These are phyloP conservation scores for Eucalyptus regnans DNA, from an alignment of 345 rosid genomes.

Conservation along the genomic window DNA sequence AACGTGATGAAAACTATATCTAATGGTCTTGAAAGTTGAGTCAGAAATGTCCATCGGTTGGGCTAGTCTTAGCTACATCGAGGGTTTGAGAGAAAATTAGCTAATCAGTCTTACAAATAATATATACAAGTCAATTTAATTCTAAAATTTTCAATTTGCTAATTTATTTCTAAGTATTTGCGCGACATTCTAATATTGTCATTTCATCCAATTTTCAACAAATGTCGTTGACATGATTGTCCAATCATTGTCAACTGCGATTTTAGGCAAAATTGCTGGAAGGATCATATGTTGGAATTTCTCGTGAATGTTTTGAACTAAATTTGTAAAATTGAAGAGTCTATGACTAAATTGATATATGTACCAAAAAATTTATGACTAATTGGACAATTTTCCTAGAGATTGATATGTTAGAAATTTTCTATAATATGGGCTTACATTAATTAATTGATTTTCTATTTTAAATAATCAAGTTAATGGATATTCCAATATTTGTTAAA, in stretches of 20 bases:
- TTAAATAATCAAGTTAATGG: too few relatives aligned
- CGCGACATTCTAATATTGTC: neutral
- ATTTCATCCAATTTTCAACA: neutral
- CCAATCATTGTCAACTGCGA: fast-evolving
- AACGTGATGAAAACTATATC: neutral
- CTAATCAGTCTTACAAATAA: neutral
- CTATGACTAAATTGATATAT: neutral
- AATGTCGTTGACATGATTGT: fast-evolving
- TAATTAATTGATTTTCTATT: too few relatives aligned
- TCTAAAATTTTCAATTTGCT: neutral
- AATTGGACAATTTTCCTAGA: neutral
- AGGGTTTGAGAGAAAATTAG: neutral
- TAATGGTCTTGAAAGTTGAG: neutral
- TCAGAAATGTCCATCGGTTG: neutral
- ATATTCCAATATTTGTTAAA: too few relatives aligned
- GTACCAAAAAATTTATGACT: neutral
- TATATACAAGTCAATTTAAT: neutral
- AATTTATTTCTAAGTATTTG: neutral
- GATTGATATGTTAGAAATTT: neutral
- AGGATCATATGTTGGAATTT: neutral
- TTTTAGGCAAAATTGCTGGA: neutral
- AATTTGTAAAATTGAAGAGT: neutral
- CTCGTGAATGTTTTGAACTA: fast-evolving
- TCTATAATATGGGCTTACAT: too few relatives aligned
- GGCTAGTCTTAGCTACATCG: neutral